A percentile compares a stretch with the other conserved stretches of the same genome.
These are phyloP conservation scores for Scleroderma citrinum DNA, from an alignment of 768 basidiomycete species.

Conservation along the genomic window DNA sequence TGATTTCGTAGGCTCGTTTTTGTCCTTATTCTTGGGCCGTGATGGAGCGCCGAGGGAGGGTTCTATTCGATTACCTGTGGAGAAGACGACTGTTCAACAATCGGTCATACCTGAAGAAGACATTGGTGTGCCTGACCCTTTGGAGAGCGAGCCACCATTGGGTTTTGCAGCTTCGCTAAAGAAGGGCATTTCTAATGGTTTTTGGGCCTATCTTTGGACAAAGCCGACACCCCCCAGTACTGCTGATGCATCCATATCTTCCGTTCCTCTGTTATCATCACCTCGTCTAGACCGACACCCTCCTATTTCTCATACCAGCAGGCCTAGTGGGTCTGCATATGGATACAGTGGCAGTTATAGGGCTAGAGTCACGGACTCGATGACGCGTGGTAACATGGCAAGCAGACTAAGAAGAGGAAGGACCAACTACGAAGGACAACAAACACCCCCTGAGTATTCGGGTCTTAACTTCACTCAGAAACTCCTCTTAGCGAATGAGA, in stretches of 20 bases:
- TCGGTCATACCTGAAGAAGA: constrained; percentile 67
- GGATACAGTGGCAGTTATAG: constrained; percentile 62
- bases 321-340: constrained; percentile 72
- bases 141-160: constrained; percentile 34
- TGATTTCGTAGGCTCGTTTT: constrained; percentile 58
- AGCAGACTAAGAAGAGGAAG: constrained; percentile 46
- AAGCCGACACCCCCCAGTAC: constrained; percentile 39
- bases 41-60: constrained; percentile 90
- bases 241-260: constrained; percentile 28
- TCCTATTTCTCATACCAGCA: constrained; percentile 50
- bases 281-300: constrained; percentile 38
- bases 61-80: constrained; percentile 73
- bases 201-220: constrained; percentile 55
- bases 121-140: constrained; percentile 42
- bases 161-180: constrained; percentile 36
- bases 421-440: constrained; percentile 39
- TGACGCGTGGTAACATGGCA: constrained; percentile 48
- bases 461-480: constrained; percentile 87
- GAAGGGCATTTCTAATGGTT: constrained; percentile 47
- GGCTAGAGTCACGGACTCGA: constrained; percentile 45
- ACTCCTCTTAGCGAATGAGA: constrained; percentile 88
- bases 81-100: constrained; percentile 51
- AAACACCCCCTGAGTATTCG: constrained; percentile 36
- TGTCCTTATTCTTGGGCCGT: constrained; percentile 82
- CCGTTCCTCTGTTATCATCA: constrained; percentile 44